Base-by-base conservation (phyloP, 176 grass and related monocot genomes). In the Zoysia japonica region DNA sequence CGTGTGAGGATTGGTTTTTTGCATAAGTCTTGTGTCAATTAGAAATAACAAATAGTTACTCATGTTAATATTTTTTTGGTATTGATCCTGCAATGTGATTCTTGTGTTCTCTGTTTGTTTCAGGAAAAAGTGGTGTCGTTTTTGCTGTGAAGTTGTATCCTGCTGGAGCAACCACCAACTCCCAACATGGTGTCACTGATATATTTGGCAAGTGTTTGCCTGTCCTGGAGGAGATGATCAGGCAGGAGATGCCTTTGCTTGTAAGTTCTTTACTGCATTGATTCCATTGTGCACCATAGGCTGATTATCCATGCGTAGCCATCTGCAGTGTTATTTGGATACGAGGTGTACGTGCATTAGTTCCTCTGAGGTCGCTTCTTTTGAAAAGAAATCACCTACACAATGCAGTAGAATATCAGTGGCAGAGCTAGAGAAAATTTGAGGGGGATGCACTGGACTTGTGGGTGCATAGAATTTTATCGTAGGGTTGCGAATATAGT, bases 141-240 rank as follows among this genome's bases (percentile, higher is more conserved):
- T 90, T 87, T 72, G 88, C 88, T 63, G 90, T 98, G 36, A 98
- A 98, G 82, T 40, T 98, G 47, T 95, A 98, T 84, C 96, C 96
- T 82, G 92, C 92, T 49, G 90, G 92, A 78, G 96, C 90, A 83
- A 98, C 92, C 52, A 98, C 96, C 6, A 98, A 98, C 85, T 98
- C 96, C 69, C 92, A 94, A 88, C 88, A 98, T 63, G 92, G 92
- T 2, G 96, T 98, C 50, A 95, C 92, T 50, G 88, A 93, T 86
- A 78, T 98, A 65, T 78, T 91, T 71, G 92, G 86, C 51, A 94
- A 98, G 47, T 98, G 96, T 61, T 74, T 94, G 64, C 88, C 88
- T 69, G 90, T 98, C 20, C 83, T 98, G 9, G 96, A 95, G 73
- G 89, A 95, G 53, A 95, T 98, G 96, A 81, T 72, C n/a, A 89